Evolutionary conservation across 208 protist genomes (phyloP).

Genomic region (Leishmania tropica): DNA sequence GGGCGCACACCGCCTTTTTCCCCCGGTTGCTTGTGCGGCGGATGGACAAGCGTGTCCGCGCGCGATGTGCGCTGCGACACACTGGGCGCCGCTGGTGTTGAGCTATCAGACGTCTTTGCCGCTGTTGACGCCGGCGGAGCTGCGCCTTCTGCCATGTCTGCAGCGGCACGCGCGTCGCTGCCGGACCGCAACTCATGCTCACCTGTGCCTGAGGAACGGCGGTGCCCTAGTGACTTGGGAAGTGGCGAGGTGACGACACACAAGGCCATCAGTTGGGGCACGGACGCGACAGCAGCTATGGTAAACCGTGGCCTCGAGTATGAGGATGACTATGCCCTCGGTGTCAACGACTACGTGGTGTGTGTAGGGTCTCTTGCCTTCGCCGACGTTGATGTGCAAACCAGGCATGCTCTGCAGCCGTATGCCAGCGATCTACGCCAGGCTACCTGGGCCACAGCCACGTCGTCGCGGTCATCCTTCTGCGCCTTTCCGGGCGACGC

Average conservation of each 20-base stretch:
- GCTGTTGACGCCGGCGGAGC: not conserved
- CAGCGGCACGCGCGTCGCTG: not conserved
- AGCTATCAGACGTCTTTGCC: not conserved
- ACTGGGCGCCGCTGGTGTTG: not conserved
- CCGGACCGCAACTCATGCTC: not conserved
- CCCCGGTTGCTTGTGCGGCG: too few relatives aligned
- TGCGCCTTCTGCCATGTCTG: not conserved
- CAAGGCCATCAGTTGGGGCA: not conserved
- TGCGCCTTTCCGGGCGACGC: not conserved
- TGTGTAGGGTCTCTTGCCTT: constrained; percentile 51
- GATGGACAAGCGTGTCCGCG: not conserved
- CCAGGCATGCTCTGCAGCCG: constrained; percentile 10
- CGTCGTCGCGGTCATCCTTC: constrained; percentile 1
- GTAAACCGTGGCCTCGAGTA: not conserved
- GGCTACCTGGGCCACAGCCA: constrained; percentile 19
- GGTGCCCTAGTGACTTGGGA: not conserved
- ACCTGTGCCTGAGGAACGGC: not conserved
- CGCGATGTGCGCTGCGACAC: not conserved
- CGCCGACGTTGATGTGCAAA: constrained; percentile 38
- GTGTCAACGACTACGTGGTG: constrained; percentile 63
- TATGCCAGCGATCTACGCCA: constrained; percentile 12
- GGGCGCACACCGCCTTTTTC: not conserved
- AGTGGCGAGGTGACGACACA: too few relatives aligned
- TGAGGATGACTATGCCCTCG: constrained; percentile 2
- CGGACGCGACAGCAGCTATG: not conserved